Conservation (phyloP, 2,329 filamentous ascomycete species). For the Xenosphaeropsis pyriputrescens region DNA sequence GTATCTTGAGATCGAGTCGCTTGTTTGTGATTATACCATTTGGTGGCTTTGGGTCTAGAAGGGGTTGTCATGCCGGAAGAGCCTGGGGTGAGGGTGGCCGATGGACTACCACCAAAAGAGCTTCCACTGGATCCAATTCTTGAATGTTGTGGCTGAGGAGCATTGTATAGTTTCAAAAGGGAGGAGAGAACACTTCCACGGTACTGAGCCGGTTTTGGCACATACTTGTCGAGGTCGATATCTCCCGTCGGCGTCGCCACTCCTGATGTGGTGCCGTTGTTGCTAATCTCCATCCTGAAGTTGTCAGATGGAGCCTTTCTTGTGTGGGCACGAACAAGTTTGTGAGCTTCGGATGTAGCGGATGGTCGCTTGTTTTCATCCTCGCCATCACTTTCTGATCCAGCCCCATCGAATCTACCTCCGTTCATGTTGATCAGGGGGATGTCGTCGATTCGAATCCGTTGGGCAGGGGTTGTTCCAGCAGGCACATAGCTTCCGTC, state of each 20-base stretch:
- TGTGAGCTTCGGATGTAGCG: slow-evolving; percentile 25
- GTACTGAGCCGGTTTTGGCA: slow-evolving; percentile 52
- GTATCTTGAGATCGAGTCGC: slow-evolving; percentile 27
- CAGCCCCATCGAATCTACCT: slow-evolving; percentile 9
- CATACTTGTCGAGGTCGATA: slow-evolving; percentile 41
- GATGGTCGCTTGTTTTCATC: slow-evolving; percentile 5
- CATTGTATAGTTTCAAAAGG: slow-evolving; percentile 54
- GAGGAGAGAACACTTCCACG: slow-evolving; percentile 60
- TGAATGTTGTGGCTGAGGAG: slow-evolving; percentile 18
- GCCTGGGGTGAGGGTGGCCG: slow-evolving; percentile 23
- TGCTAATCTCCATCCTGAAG: not conserved
- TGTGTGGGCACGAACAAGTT: slow-evolving; percentile 25
- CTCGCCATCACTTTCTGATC: slow-evolving; percentile 10
- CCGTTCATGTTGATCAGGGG: slow-evolving; percentile 15
- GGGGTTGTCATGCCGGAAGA: slow-evolving; percentile 23
- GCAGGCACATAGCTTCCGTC: slow-evolving; percentile 6
- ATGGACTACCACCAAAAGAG: slow-evolving; percentile 20
- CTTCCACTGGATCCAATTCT: slow-evolving; percentile 14
- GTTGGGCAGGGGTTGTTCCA: slow-evolving; percentile 4
- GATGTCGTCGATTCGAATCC: slow-evolving; percentile 17
- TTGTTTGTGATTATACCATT: slow-evolving; percentile 23
- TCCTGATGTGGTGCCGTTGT: slow-evolving; percentile 22
- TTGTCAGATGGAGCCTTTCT: slow-evolving; percentile 7
- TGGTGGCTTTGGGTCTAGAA: slow-evolving; percentile 11
- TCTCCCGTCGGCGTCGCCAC: slow-evolving; percentile 27